These are phyloP conservation scores for Colletotrichum cereale DNA, from an alignment of 2,329 filamentous ascomycete species.

Conservation along the genomic window DNA sequence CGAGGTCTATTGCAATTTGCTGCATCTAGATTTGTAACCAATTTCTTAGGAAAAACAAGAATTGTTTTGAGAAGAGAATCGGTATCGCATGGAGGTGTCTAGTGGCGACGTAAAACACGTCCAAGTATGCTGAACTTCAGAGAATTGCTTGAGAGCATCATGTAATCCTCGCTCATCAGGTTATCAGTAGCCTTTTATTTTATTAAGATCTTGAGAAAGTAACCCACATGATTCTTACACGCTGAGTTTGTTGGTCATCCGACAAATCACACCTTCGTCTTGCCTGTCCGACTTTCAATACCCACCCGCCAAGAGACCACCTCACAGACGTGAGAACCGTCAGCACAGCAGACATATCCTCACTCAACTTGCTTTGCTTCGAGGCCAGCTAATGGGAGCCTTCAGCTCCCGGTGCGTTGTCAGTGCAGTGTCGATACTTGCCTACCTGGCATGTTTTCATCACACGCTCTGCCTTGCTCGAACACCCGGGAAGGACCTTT, in stretches of 20 bases:
- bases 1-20: background rate
- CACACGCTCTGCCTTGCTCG: background rate
- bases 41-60: background rate
- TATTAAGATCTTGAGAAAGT: too few species aligned
- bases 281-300: background rate
- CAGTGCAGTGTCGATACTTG: background rate
- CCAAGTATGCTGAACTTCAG: too few species aligned
- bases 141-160: too few species aligned
- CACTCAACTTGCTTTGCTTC: background rate
- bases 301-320: background rate
- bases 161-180: too few species aligned
- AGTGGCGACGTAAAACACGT: too few species aligned
- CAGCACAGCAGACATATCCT: background rate
- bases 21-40: background rate
- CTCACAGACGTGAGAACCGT: background rate
- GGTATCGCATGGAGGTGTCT: too few species aligned
- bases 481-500: background rate
- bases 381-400: background rate
- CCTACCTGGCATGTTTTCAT: background rate
- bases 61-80: too few species aligned
- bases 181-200: too few species aligned
- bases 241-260: too few species aligned
- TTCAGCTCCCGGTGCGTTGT: background rate
- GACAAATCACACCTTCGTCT: too few species aligned
- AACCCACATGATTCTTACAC: too few species aligned